phyloP scores from a whole-genome alignment of 768 basidiomycete species.

The Russula virescens region DNA sequence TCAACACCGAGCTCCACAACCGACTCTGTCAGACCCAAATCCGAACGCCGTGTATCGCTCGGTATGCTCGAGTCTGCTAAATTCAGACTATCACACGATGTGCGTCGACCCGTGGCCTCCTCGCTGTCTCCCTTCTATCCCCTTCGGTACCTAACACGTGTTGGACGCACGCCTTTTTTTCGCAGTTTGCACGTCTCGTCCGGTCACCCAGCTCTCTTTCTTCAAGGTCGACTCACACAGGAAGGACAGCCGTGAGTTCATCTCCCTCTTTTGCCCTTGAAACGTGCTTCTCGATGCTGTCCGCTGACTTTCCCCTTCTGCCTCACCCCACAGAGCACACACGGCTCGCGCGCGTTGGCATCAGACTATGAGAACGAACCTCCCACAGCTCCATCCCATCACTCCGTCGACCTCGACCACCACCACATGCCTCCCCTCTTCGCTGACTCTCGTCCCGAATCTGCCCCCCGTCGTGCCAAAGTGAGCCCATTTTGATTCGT shows the following conservation, averaged over 20 bases:
- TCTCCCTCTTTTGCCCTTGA: constrained; percentile 6
- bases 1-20: constrained; percentile 22
- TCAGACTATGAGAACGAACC: constrained; percentile 25
- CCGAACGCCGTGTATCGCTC: constrained; percentile 27
- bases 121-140: constrained; percentile 24
- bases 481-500: constrained; percentile 5
- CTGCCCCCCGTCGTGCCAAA: constrained; percentile 18
- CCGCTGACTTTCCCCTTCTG: constrained; percentile 3
- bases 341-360: constrained; percentile 23
- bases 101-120: constrained; percentile 28
- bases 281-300: constrained; percentile 6
- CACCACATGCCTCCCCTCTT: constrained; percentile 22
- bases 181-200: constrained; percentile 26
- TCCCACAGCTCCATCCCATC: constrained; percentile 9
- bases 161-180: constrained; percentile 25
- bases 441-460: constrained; percentile 8
- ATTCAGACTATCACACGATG: constrained; percentile 34
- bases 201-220: constrained; percentile 22
- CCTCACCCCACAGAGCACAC: constrained; percentile 23
- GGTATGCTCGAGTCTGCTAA: constrained; percentile 33
- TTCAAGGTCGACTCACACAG: constrained; percentile 21
- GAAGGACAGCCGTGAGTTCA: constrained; percentile 19
- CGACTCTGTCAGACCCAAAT: constrained; percentile 12
- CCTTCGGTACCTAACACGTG: constrained; percentile 34
- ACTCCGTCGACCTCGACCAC: constrained; percentile 22